Evolutionary conservation across 352 stramenopile genomes (phyloP).

Genomic region (Pythium coloratum): DNA sequence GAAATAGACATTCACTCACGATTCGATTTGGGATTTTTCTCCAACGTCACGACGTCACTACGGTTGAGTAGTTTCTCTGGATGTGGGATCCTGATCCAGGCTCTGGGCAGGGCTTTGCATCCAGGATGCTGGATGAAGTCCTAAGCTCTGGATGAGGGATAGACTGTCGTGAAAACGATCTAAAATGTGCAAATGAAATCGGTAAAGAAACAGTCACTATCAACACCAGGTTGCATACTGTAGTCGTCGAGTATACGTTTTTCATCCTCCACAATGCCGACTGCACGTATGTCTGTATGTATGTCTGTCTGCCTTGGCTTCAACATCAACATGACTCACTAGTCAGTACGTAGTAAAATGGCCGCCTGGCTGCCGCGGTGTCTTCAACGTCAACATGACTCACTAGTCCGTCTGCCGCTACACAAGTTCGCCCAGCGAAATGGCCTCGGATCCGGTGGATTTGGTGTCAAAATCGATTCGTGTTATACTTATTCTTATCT

Average conservation of each 20-base stretch:
- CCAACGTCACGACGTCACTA: not conserved
- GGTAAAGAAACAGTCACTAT: too few species aligned
- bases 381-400: not conserved
- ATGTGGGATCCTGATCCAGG: not conserved
- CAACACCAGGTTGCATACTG: too few species aligned
- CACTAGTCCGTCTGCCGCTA: too few species aligned
- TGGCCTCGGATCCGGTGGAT: not conserved
- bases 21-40: not conserved
- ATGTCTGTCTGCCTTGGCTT: too few species aligned
- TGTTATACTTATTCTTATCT: not conserved
- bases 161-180: too few species aligned
- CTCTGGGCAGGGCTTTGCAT: not conserved
- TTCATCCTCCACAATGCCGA: too few species aligned
- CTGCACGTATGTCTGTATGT: too few species aligned
- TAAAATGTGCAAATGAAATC: too few species aligned
- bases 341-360: too few species aligned
- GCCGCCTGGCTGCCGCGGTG: not conserved
- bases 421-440: not conserved
- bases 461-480: not conserved
- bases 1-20: slow-evolving; percentile 22
- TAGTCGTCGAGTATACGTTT: too few species aligned
- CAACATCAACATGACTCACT: too few species aligned
- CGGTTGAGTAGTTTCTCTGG: not conserved
- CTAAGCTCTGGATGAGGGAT: too few species aligned
- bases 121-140: not conserved